Base-by-base conservation (phyloP, 2,329 filamentous ascomycete species). In the Colletotrichum incanum region DNA sequence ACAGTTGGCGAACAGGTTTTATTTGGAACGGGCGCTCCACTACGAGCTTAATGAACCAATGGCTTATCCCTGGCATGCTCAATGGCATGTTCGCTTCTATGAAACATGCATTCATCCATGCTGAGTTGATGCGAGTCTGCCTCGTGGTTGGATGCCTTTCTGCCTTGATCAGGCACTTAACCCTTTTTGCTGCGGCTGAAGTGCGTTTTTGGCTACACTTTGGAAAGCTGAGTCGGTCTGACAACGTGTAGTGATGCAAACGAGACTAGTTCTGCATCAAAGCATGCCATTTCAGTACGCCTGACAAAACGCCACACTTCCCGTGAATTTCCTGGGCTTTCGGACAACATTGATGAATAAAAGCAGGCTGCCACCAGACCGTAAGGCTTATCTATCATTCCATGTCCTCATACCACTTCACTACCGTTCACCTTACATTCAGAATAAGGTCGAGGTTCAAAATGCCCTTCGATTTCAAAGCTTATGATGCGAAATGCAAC, bases 401-500 rank as follows among this genome's bases (percentile, higher is more conserved):
- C 12, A 1, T 8, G 4, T 31, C 31, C 8, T 23, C n/a, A 9
- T 12, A 11, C 12, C 60, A 28, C 34, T 9, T 14, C 9, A 28
- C 34, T 9, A 31, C 23, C 37, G 23, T 8, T 41, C 39, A 26
- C 14, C 31, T 20, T 11, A 23, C 9, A n/a, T 23, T 5, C 37
- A 28, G 1, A 5, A 11, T 52, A 31, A 16, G 2, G 9, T 12
- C 12, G 9, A 31, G 5, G 6, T 3, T 34, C 34, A 74, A 67
- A 9, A 84, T 84, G 82, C 82, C 82, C 2, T 84, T 84, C 74
- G 81, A 84, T 73, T 84, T 83, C 67, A 78, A 80, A n/a, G 77
- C 77, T 1, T 84, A 84, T 72, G 81, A 84, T 47, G 76, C 77
- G 12, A 84, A 84, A 69, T 84, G 83, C 75, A 77, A 79, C 37